Evolutionary conservation across 2,329 filamentous ascomycete genomes (phyloP), one percentile per base, ranked within the genome.

Genomic region (Xylaria sp.): DNA sequence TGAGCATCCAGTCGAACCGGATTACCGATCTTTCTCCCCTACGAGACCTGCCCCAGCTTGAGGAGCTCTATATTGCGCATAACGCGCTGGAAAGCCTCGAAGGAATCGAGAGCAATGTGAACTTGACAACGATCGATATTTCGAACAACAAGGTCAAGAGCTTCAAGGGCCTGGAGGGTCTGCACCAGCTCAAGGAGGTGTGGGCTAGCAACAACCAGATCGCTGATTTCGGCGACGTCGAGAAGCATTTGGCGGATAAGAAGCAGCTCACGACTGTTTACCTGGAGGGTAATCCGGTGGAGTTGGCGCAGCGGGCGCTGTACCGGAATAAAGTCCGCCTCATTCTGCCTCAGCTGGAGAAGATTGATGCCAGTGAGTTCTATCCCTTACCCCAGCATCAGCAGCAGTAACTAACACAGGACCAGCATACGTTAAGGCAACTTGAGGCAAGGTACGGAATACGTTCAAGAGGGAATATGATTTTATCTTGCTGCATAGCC

Each of bases 301-400:
- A 99, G 76, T 80, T 86, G 62, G 83, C 82, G 57, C 85, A 83
- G 3, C 89, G 90, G n/a, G 90, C 90, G 0, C 76, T 97, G 62
- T 99, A 99, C 75, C 81, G 94, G 70, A 97, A 97, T 76, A 99
- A 99, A 77, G 86, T 99, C 49, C 83, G 88, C 60, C 76, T 99
- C 73, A 89, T 92, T 39, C 75, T 99, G 74, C 94, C 94, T 59
- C 89, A 94, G 74, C 79, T 99, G 55, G 84, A 84, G 72, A 92
- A 99, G 79, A 97, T 99, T 72, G 94, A 99, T 83, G 94, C 94
- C 60, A 95, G 93, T 97, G 80, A 85, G 92, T 90, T 23, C 61
- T 48, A 10, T 4, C 37, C 47, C 7, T 9, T 9, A 54, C 10
- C 35, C 18, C 10, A 30, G n/a, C 34, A 4, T 23, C 30, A 44